These are phyloP conservation scores for Diaporthe ilicicola DNA, from an alignment of 2,329 filamentous ascomycete genomes.

Conservation along the genomic window DNA sequence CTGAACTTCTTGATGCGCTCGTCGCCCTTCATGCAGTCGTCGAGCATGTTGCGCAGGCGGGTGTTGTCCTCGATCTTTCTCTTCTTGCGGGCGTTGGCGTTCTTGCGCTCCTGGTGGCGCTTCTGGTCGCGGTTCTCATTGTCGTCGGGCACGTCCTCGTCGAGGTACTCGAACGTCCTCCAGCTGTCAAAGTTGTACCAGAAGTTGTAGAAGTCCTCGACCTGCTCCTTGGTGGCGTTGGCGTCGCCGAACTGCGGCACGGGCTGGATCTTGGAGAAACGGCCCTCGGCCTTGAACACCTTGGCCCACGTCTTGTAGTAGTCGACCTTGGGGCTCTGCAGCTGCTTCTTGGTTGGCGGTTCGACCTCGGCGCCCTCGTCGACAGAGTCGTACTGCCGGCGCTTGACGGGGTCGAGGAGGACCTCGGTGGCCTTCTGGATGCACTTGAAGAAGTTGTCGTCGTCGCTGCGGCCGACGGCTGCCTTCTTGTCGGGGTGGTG, in stretches of 20 bases:
- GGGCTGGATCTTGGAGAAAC: conserved; percentile 91
- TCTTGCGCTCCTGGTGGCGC: conserved; percentile 98
- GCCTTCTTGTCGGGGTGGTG: conserved; percentile 99
- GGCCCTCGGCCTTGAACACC: conserved; percentile 89
- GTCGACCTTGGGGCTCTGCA: conserved; percentile 74
- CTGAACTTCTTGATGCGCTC: conserved; percentile 98
- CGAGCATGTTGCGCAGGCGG: conserved; percentile 88
- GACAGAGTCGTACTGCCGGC: conserved; percentile 95
- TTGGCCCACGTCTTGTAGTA: conserved; percentile 95
- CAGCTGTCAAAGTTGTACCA: conserved; percentile 99
- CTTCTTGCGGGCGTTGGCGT: conserved; percentile 97
- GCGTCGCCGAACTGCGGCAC: conserved; percentile 88
- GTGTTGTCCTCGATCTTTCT: conserved; percentile 98
- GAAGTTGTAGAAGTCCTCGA: conserved; percentile 98
- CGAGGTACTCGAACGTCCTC: conserved; percentile 96
- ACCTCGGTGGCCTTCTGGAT: conserved; percentile 98
- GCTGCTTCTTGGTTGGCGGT: conserved; percentile 90
- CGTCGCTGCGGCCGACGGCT: conserved; percentile 83
- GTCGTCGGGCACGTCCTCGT: conserved; percentile 98
- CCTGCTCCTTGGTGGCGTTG: conserved; percentile 85
- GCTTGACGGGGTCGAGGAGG: conserved; percentile 88
- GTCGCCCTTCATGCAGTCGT: conserved; percentile 84
- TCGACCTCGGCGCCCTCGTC: conserved; percentile 94
- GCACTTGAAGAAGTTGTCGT: conserved; percentile 99
- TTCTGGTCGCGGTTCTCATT: conserved; percentile 99